These are phyloP conservation scores for Blastobotrys malaysiensis DNA, from an alignment of 1,139 yeast genomes.

Conservation along the genomic window DNA sequence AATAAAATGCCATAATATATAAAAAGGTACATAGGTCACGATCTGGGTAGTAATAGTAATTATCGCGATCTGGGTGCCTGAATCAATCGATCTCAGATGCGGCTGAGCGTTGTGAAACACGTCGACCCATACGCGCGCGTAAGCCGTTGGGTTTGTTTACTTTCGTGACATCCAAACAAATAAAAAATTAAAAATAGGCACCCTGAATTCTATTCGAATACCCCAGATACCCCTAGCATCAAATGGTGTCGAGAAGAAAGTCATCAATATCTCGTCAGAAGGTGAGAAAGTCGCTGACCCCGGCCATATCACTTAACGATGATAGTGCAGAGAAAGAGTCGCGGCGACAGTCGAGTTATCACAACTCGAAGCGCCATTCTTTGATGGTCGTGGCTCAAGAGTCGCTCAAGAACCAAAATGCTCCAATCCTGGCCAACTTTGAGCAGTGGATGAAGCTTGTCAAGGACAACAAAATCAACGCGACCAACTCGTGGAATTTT, in stretches of 20 bases:
- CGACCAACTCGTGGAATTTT: constrained; percentile 68
- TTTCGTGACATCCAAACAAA: neutral
- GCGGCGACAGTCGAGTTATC: constrained; percentile 20
- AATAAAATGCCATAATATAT: too few species aligned
- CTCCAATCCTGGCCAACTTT: constrained; percentile 53
- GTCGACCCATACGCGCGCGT: neutral
- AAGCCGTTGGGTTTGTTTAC: neutral
- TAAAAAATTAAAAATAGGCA: neutral
- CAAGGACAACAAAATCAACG: constrained; percentile 63
- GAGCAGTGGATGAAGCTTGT: constrained; percentile 89
- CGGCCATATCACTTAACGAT: constrained; percentile 20
- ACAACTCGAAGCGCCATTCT: constrained; percentile 15
- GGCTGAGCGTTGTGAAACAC: neutral
- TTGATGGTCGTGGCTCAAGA: constrained; percentile 22
- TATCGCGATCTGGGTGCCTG: too few species aligned
- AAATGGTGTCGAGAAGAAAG: neutral
- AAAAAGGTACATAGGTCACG: too few species aligned
- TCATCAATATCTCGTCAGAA: neutral
- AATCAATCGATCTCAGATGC: neutral
- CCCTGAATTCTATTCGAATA: neutral
- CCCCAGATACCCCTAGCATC: neutral
- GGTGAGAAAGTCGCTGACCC: neutral
- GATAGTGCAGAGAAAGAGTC: constrained; percentile 29
- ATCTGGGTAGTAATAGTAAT: too few species aligned
- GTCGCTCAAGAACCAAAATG: constrained; percentile 16